These are phyloP conservation scores for Alloteropsis semialata DNA, from an alignment of 176 grass and related monocot genomes.

Conservation along the genomic window DNA sequence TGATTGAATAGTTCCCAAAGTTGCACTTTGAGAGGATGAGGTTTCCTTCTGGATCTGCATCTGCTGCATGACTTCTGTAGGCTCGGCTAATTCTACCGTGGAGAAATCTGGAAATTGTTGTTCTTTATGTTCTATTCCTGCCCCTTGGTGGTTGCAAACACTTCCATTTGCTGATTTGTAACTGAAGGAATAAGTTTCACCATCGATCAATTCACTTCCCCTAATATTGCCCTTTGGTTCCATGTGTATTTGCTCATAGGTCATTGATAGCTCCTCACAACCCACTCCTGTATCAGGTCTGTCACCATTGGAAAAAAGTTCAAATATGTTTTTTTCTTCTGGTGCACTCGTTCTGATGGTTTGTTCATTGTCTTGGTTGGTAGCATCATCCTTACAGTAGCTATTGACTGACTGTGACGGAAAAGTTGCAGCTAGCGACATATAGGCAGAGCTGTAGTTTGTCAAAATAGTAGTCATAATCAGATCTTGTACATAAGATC, in stretches of 20 bases:
- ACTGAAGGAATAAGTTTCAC: conserved; percentile 13
- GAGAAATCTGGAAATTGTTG: conserved; percentile 14
- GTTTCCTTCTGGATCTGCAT: conserved; percentile 41
- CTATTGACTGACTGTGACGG: conserved; percentile 32
- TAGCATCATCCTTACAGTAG: conserved; percentile 32
- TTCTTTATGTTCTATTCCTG: conserved; percentile 38
- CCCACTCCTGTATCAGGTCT: conserved; percentile 22
- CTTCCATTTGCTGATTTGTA: conserved; percentile 28
- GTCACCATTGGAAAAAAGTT: conserved; percentile 27
- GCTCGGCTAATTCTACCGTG: conserved; percentile 15
- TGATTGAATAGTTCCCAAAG: conserved; percentile 30
- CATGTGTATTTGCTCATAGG: conserved; percentile 23
- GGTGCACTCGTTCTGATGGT: conserved; percentile 15
- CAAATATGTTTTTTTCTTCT: conserved; percentile 27
- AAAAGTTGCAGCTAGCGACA: conserved; percentile 76
- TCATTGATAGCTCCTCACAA: conserved; percentile 33
- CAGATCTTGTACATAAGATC: not conserved
- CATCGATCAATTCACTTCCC: conserved; percentile 22
- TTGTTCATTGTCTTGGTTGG: conserved; percentile 40
- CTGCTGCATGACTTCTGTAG: conserved; percentile 5
- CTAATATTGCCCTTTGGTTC: conserved; percentile 20
- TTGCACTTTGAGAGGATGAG: conserved; percentile 36
- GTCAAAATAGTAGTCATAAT: conserved; percentile 25
- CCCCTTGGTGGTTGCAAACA: conserved; percentile 21
- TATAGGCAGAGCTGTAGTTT: conserved; percentile 80